Base-by-base conservation (phyloP, 1,284 basidiomycete genomes). In the Phylloporus sp. region DNA sequence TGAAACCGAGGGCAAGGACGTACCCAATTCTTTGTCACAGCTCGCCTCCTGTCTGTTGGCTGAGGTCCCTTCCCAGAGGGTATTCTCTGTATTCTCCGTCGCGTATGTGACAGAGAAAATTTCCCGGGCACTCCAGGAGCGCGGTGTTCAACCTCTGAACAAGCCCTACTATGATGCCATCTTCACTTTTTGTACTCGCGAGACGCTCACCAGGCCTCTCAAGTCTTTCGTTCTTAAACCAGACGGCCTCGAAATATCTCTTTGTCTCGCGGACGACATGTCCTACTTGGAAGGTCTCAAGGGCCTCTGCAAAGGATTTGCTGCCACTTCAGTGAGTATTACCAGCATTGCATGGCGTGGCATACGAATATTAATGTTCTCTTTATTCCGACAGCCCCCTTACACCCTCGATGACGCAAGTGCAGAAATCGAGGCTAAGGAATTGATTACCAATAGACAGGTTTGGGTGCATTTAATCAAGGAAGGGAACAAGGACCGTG, bases 31-130 rank as follows among this genome's bases (percentile, higher is more conserved):
- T 12, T 72, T 88, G 52, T 39, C 63, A 4, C 70, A 72, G n/a
- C 78, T 88, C 27, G 81, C 79, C 5, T 56, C 67, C 1, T 74
- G 74, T 14, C 77, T 88, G 14, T 67, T 69, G 25, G 62, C 60
- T 0, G 70, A 72, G 25, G 80, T 83, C 27, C 69, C 74, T 15
- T 53, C 74, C 2, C 62, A 80, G 19, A 83, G 91, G 17, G 84
- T 91, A 0, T 94, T 89, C 76, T 91, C 91, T 2, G 82, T 92
- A 12, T 93, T 92, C 72, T 86, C 89, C 2, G 80, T 83, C 3
- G 82, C 87, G 12, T 70, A 74, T 5, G 79, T 93, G n/a, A 79
- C 88, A 2, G 58, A 72, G 15, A 71, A 75, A 2, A 91, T 94
- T 71, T 82, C 84, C 8, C 53, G 75, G 5, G 69, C 81, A 14